These are phyloP conservation scores for Theobroma cacao DNA, from an alignment of 345 rosid species.

Conservation along the genomic window DNA sequence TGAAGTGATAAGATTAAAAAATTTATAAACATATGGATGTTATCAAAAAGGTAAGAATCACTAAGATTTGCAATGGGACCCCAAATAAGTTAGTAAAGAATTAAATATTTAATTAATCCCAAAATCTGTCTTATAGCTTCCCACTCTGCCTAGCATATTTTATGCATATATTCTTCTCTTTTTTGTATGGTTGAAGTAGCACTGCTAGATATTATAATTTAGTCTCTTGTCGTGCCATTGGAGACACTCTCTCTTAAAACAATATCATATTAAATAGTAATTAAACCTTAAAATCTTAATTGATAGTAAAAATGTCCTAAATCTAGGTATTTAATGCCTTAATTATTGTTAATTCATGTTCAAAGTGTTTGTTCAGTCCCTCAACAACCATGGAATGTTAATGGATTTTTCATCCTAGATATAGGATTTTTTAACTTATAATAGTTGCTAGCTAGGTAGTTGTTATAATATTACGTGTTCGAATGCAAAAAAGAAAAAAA, in stretches of 20 bases:
- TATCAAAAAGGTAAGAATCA: neutral
- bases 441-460: no score
- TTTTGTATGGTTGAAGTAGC: neutral
- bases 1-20: neutral
- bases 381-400: no score
- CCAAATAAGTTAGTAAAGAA: neutral
- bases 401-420: no score
- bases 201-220: neutral
- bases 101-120: neutral
- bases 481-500: no score
- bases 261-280: neutral
- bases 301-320: neutral
- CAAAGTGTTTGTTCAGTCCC: no score
- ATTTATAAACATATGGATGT: neutral
- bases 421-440: no score
- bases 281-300: neutral
- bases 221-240: neutral
- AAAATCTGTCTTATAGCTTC: neutral
- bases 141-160: neutral
- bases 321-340: neutral
- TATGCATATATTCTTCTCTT: neutral
- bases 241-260: neutral
- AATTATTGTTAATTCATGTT: neutral
- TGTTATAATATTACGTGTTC: no score
- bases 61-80: neutral